Conservation (phyloP, 2,329 filamentous ascomycete species). For the Botrytis fragariae region DNA sequence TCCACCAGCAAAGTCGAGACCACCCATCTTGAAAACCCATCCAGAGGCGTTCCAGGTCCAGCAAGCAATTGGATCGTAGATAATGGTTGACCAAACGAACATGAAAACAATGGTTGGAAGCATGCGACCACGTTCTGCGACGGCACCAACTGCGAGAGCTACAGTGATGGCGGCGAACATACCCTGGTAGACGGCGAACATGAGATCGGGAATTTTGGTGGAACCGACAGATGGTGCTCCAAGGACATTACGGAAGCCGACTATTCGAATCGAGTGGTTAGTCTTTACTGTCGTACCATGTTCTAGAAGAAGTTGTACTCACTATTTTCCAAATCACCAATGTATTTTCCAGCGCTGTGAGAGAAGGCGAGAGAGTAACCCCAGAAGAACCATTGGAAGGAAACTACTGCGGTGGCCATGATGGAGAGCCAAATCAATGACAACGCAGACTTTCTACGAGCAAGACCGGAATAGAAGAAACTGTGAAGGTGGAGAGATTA, state of each 20-base stretch:
- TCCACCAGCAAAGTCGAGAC: slow-evolving; percentile 84
- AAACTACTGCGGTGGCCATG: slow-evolving; percentile 79
- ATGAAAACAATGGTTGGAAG: slow-evolving; percentile 87
- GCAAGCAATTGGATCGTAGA: slow-evolving; percentile 91
- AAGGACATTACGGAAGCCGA: slow-evolving; percentile 75
- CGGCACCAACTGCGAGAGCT: slow-evolving; percentile 78
- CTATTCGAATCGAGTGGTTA: slow-evolving; percentile 9
- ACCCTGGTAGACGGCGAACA: slow-evolving; percentile 84
- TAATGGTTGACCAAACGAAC: slow-evolving; percentile 86
- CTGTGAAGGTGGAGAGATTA: slow-evolving; percentile 28
- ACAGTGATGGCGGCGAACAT: slow-evolving; percentile 88
- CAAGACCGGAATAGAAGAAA: slow-evolving; percentile 92
- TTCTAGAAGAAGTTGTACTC: slow-evolving; percentile 10
- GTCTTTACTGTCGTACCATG: neutral
- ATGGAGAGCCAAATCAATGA: slow-evolving; percentile 88
- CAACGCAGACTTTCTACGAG: slow-evolving; percentile 82
- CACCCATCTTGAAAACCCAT: slow-evolving; percentile 77
- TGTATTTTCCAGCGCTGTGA: slow-evolving; percentile 58
- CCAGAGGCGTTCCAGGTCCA: slow-evolving; percentile 89
- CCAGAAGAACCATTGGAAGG: slow-evolving; percentile 80
- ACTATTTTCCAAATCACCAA: slow-evolving; percentile 73
- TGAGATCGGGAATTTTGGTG: slow-evolving; percentile 70
- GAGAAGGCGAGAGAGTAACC: slow-evolving; percentile 48
- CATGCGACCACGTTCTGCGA: slow-evolving; percentile 84
- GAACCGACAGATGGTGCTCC: slow-evolving; percentile 74